A percentile compares a stretch with the other conserved stretches of the same genome.
Evolutionary conservation across 768 basidiomycete species (phyloP).

Genomic region (Tephrocybe sp.): DNA sequence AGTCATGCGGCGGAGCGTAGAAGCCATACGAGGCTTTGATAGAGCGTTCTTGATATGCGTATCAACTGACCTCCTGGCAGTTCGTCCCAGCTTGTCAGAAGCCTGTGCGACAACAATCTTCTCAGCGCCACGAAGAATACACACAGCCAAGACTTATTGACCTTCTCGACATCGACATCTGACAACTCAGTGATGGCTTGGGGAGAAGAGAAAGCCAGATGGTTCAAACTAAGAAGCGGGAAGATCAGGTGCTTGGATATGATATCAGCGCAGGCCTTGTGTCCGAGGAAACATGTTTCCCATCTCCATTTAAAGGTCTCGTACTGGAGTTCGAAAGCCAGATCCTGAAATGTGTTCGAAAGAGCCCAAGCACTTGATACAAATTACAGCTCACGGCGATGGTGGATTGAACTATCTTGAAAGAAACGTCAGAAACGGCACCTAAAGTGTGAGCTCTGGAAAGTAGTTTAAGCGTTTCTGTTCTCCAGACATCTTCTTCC

Average conservation of each 20-base stretch:
- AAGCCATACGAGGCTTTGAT: conserved; percentile 67
- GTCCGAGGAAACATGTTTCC: conserved; percentile 68
- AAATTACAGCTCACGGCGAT: conserved; percentile 50
- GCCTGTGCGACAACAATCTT: conserved; percentile 39
- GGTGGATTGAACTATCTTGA: conserved; percentile 57
- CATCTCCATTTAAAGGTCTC: conserved; percentile 75
- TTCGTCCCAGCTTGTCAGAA: conserved; percentile 69
- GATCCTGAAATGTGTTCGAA: conserved; percentile 45
- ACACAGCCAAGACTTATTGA: conserved; percentile 22
- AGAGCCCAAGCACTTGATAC: conserved; percentile 3
- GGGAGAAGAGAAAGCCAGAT: conserved; percentile 65
- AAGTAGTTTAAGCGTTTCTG: conserved; percentile 51
- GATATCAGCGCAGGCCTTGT: conserved; percentile 66
- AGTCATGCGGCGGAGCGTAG: conserved; percentile 67
- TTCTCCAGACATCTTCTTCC: conserved; percentile 63
- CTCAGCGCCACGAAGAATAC: conserved; percentile 9
- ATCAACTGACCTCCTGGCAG: conserved; percentile 65
- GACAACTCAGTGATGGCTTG: conserved; percentile 57
- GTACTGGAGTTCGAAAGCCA: conserved; percentile 61
- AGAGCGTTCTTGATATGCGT: conserved; percentile 73
- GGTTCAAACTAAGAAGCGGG: conserved; percentile 70
- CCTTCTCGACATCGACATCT: conserved; percentile 67
- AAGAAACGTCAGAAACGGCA: conserved; percentile 52
- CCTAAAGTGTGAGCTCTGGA: conserved; percentile 64
- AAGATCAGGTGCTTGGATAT: conserved; percentile 78